Evolutionary conservation across 2,329 filamentous ascomycete species (phyloP), one percentile per base, ranked within the genome.

Genomic region (Bipolaris bicolor): DNA sequence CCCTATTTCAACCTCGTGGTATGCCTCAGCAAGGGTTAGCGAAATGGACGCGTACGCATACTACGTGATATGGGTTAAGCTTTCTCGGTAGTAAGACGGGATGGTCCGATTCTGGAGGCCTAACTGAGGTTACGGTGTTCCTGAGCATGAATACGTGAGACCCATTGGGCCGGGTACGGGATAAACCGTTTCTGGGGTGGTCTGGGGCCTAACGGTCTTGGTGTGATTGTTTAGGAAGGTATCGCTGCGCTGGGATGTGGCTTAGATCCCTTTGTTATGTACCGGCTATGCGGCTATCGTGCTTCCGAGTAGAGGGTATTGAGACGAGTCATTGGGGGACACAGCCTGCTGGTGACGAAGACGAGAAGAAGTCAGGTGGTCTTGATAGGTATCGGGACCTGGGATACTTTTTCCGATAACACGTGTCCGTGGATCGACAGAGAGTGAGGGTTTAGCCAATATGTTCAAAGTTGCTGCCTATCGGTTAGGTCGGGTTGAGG

Each of bases 1-100:
- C 36, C 29, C 29, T 33, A 26, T 36, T 43, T 55, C 41, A 46
- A 57, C 57, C 61, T 61, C 52, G 52, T 22, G 20, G 58, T 61
- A 49, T 52, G 61, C 52, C 55, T 59, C 49, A 40, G 46, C 39
- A 49, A 49, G 45, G 39, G 41, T 20, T 16, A 57, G 44, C 47
- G 44, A 24, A 18, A 16, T 43, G 18, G 9, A 37, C 31, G 31
- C 31, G 37, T 44, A 9, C 55, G 26, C 26, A 29, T 29, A 29
- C 26, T 29, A 49, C 33, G 11, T 15, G 16, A 29, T 10, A 11
- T 33, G 47, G 16, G 15, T 34, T 45, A 62, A 60, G 60, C 57
- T 55, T 60, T 57, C 46, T 13, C 24, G 44, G 15, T 18, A 45
- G 24, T 5, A 16, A 31, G 26, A 26, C 34, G 39, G 49, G 47